These are phyloP conservation scores for Scheffersomyces ergatensis DNA, from an alignment of 805 yeast genomes.

Conservation along the genomic window DNA sequence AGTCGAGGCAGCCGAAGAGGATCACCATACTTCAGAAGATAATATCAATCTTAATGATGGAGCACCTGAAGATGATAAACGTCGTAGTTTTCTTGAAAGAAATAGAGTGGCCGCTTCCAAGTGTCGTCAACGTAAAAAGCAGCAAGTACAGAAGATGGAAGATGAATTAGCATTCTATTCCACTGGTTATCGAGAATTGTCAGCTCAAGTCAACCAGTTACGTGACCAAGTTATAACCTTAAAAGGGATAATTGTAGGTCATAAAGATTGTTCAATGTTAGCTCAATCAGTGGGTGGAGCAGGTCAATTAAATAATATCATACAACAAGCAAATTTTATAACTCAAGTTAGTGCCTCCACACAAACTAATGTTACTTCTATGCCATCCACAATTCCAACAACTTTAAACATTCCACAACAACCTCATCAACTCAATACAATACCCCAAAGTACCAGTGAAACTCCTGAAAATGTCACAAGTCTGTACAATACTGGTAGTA, in stretches of 20 bases:
- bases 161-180: slow-evolving; percentile 70
- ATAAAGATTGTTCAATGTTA: slow-evolving; percentile 47
- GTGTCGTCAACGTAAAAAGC: slow-evolving; percentile 93
- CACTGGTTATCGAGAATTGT: slow-evolving; percentile 64
- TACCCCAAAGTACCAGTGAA: slow-evolving; percentile 1
- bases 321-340: slow-evolving; percentile 31
- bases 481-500: background rate
- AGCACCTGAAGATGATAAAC: slow-evolving; percentile 32
- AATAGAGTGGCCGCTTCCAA: slow-evolving; percentile 94
- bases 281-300: slow-evolving; percentile 45
- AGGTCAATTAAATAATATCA: slow-evolving; percentile 41
- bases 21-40: too few species aligned
- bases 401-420: slow-evolving; percentile 19
- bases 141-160: slow-evolving; percentile 79
- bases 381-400: slow-evolving; percentile 40
- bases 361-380: slow-evolving; percentile 21
- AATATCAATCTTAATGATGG: slow-evolving; percentile 3
- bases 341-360: slow-evolving; percentile 23
- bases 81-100: slow-evolving; percentile 77
- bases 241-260: slow-evolving; percentile 46
- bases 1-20: slow-evolving; percentile 5
- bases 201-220: slow-evolving; percentile 54
- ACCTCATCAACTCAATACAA: slow-evolving; percentile 6
- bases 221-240: slow-evolving; percentile 56
- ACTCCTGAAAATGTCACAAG: background rate